phyloP scores from a whole-genome alignment of 2,329 filamentous ascomycete species.

The Colletotrichum limetticola region DNA sequence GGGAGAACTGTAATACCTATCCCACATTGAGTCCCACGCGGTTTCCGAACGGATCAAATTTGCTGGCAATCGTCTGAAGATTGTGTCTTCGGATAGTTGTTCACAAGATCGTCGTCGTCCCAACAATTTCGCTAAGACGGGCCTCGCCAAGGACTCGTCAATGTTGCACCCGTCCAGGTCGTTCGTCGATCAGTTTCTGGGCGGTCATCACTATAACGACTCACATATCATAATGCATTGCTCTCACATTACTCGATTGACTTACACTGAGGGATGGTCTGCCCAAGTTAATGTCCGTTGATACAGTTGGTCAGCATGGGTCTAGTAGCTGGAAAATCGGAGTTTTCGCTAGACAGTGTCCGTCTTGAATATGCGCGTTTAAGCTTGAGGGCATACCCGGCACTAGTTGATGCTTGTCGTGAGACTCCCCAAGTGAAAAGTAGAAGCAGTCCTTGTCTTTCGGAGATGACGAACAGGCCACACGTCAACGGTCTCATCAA shows the following conservation, averaged over 20 bases:
- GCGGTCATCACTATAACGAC: background rate
- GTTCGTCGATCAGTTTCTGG: slow-evolving; percentile 1
- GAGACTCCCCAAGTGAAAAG: background rate
- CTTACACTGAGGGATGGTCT: background rate
- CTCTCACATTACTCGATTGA: background rate
- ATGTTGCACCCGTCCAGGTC: background rate
- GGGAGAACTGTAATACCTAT: background rate
- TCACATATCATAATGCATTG: background rate
- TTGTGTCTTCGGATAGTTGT: background rate
- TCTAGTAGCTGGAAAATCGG: background rate
- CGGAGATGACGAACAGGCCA: background rate
- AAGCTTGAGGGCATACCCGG: background rate
- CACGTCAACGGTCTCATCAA: background rate
- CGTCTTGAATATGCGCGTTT: background rate
- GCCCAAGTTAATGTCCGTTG: background rate
- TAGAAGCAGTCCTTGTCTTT: background rate
- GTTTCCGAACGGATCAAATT: background rate
- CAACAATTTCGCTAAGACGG: background rate
- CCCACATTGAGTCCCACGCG: background rate
- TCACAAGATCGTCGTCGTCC: background rate
- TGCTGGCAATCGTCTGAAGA: background rate
- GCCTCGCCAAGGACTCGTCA: background rate
- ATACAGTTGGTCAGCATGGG: no score
- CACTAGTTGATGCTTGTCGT: background rate
- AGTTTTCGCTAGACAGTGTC: background rate